Conservation (phyloP, 768 basidiomycete genomes). For the Suillus plorans region DNA sequence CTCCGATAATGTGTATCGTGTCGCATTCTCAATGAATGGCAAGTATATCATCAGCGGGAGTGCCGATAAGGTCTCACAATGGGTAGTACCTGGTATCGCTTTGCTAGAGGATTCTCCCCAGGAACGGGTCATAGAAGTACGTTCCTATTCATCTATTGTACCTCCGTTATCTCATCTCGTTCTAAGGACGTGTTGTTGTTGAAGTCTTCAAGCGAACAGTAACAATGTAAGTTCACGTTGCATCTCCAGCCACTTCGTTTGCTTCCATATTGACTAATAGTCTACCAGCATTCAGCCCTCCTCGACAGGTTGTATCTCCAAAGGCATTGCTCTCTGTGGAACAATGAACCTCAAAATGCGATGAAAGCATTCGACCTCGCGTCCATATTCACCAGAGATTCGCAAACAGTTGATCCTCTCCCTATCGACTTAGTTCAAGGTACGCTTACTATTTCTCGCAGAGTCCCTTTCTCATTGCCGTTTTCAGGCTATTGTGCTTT, state of each 20-base stretch:
- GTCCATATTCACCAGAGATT: neutral
- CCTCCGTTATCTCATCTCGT: neutral
- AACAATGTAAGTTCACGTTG: neutral
- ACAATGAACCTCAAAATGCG: neutral
- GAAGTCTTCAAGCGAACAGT: neutral
- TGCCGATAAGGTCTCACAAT: neutral
- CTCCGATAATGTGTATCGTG: neutral
- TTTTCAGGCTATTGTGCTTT: neutral
- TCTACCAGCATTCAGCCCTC: too few relatives aligned
- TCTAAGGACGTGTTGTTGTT: neutral
- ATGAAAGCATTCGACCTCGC: constrained; percentile 1
- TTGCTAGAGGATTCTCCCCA: neutral
- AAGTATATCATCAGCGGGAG: neutral
- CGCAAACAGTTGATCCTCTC: neutral
- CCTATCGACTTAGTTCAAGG: neutral
- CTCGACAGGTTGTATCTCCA: too few relatives aligned
- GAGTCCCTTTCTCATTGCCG: neutral
- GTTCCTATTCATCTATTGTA: neutral
- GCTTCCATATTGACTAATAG: neutral
- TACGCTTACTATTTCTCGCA: neutral
- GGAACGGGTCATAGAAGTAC: neutral
- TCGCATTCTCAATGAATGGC: neutral
- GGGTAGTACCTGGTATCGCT: neutral
- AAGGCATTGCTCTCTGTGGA: neutral
- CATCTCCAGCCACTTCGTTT: neutral